Conservation (phyloP, 1,139 yeast genomes). For the Blastobotrys apis region DNA sequence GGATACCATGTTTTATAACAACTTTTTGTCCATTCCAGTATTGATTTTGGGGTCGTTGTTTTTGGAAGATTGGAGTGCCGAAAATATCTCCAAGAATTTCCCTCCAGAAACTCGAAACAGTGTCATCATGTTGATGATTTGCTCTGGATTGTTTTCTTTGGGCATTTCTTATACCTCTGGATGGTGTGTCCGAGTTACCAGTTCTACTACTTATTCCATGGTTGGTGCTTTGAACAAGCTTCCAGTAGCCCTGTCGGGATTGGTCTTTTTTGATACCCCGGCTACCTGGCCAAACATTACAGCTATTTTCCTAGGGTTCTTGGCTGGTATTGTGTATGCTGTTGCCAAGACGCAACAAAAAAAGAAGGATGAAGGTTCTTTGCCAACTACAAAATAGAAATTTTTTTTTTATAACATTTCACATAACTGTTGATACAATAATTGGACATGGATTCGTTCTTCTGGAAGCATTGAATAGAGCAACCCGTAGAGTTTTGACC, state of each 20-base stretch:
- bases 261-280: conserved; percentile 90
- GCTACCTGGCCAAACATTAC: conserved; percentile 87
- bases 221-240: conserved; percentile 98
- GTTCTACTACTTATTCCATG: conserved; percentile 97
- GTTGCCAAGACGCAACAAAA: conserved; percentile 81
- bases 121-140: conserved; percentile 73
- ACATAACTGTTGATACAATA: conserved; percentile 21
- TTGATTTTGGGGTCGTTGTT: conserved; percentile 67
- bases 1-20: conserved; percentile 98
- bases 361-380: conserved; percentile 40
- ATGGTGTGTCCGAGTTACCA: conserved; percentile 99
- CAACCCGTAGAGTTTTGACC: conserved; percentile 45
- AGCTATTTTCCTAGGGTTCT: conserved; percentile 87
- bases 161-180: conserved; percentile 98
- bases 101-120: conserved; percentile 65
- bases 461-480: conserved; percentile 50
- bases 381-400: conserved; percentile 28
- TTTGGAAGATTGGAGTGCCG: conserved; percentile 90
- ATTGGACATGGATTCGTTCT: conserved; percentile 29
- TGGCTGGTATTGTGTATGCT: conserved; percentile 92
- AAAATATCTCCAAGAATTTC: conserved; percentile 70
- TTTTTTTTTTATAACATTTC: conserved; percentile 6
- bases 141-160: conserved; percentile 90
- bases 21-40: conserved; percentile 86
- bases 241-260: conserved; percentile 93